Evolutionary conservation across 768 basidiomycete genomes (phyloP).

Genomic region (Panellus pusillus): DNA sequence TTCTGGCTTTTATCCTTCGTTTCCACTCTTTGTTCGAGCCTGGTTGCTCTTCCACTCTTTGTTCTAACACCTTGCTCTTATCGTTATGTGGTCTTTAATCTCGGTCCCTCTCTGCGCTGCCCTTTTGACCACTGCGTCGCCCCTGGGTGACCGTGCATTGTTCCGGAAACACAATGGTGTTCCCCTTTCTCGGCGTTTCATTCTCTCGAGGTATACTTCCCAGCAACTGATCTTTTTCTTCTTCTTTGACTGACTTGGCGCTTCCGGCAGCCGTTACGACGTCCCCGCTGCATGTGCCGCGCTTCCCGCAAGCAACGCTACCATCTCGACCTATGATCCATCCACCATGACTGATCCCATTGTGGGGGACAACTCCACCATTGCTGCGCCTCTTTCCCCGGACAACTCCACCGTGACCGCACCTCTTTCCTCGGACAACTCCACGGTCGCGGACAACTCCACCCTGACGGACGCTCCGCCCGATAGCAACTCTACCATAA

Average conservation of each 20-base stretch:
- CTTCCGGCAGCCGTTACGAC: conserved; percentile 29
- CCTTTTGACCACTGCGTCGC: conserved; percentile 31
- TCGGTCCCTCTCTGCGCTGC: conserved; percentile 31
- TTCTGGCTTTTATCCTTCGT: conserved; percentile 14
- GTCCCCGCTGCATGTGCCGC: conserved; percentile 35
- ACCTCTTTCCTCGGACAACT: conserved; percentile 11
- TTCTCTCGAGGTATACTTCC: conserved; percentile 32
- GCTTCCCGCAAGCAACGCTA: conserved; percentile 12
- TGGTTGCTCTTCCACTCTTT: conserved; percentile 33
- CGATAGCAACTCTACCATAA: conserved; percentile 1
- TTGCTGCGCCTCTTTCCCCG: conserved; percentile 13
- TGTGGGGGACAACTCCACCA: not conserved
- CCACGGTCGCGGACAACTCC: not conserved
- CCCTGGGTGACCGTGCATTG: conserved; percentile 35
- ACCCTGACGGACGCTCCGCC: not conserved
- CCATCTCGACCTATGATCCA: too few species aligned
- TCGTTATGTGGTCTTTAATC: conserved; percentile 31
- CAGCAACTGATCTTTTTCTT: not conserved
- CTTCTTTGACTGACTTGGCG: not conserved
- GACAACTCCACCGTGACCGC: conserved; percentile 10
- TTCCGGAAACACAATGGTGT: conserved; percentile 32
- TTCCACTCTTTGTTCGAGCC: conserved; percentile 31
- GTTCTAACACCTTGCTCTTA: conserved; percentile 18
- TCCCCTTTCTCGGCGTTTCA: conserved; percentile 30
- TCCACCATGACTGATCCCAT: too few species aligned